Percentiles rank a stretch among this genome's conserved stretches.
Evolutionary conservation across 306 rosid genomes (phyloP).

Genomic region (Cucumis cinereus): DNA sequence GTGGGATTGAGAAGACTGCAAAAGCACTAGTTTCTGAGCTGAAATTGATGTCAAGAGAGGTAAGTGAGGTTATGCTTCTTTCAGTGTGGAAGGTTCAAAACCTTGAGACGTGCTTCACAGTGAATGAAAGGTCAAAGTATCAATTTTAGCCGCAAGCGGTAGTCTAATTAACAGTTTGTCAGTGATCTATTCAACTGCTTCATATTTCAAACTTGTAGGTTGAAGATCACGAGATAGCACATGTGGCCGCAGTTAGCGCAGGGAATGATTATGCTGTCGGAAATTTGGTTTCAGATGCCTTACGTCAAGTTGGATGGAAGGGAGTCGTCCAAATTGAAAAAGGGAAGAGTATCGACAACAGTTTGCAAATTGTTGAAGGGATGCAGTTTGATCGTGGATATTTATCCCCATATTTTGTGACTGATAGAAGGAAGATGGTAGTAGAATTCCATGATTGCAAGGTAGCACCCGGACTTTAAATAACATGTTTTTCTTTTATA

Average conservation of each 20-base stretch:
- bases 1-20: conserved; percentile 85
- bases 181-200: conserved; percentile 11
- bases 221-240: conserved; percentile 63
- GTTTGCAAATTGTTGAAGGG: conserved; percentile 75
- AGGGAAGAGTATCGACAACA: conserved; percentile 50
- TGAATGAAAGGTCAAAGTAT: neutral
- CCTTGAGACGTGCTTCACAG: neutral
- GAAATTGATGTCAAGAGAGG: conserved; percentile 66
- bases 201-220: conserved; percentile 35
- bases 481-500: conserved; percentile 5
- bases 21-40: conserved; percentile 72
- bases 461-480: conserved; percentile 27
- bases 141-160: conserved; percentile 3
- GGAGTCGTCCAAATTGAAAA: conserved; percentile 81
- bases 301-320: conserved; percentile 56
- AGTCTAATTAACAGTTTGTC: neutral
- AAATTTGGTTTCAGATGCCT: conserved; percentile 68
- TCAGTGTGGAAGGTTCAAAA: neutral
- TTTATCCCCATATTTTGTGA: conserved; percentile 73
- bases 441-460: conserved; percentile 76
- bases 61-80: conserved; percentile 12
- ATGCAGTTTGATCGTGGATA: conserved; percentile 89
- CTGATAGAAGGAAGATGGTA: conserved; percentile 51
- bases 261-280: conserved; percentile 78
- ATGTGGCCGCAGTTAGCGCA: conserved; percentile 88